These are phyloP conservation scores for Ceratonia siliqua DNA, from an alignment of 306 rosid genomes.

Conservation along the genomic window DNA sequence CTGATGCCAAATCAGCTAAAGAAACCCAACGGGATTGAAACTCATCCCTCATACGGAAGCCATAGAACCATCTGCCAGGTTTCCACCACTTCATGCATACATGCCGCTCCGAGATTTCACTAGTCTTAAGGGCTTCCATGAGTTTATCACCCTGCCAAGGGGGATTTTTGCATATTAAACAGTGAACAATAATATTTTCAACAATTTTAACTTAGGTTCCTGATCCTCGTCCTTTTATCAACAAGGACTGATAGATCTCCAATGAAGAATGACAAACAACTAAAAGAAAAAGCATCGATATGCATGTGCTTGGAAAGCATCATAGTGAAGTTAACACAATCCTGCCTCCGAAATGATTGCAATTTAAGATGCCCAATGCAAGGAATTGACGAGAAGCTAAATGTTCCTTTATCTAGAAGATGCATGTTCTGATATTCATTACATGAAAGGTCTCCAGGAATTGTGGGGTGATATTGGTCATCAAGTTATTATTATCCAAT, in stretches of 20 bases:
- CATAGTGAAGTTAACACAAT: too few species aligned
- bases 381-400: too few species aligned
- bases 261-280: too few species aligned
- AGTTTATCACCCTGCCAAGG: slow-evolving; percentile 56
- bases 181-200: background rate
- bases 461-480: background rate
- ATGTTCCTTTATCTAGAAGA: too few species aligned
- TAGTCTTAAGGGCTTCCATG: slow-evolving; percentile 45
- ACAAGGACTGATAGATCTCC: too few species aligned
- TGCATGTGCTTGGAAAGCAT: too few species aligned
- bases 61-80: slow-evolving; percentile 85
- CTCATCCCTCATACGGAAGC: slow-evolving; percentile 80
- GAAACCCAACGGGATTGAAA: slow-evolving; percentile 50
- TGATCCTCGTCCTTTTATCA: too few species aligned
- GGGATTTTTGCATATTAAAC: slow-evolving; percentile 17
- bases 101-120: slow-evolving; percentile 53
- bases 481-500: too few species aligned
- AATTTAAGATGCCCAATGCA: too few species aligned
- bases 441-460: background rate
- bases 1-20: slow-evolving; percentile 46
- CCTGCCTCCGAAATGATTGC: too few species aligned
- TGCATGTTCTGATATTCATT: too few species aligned
- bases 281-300: too few species aligned
- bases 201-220: background rate
- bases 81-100: slow-evolving; percentile 85